phyloP scores from a whole-genome alignment of 2,329 filamentous ascomycete species.

The Thermomyces lanuginosus region DNA sequence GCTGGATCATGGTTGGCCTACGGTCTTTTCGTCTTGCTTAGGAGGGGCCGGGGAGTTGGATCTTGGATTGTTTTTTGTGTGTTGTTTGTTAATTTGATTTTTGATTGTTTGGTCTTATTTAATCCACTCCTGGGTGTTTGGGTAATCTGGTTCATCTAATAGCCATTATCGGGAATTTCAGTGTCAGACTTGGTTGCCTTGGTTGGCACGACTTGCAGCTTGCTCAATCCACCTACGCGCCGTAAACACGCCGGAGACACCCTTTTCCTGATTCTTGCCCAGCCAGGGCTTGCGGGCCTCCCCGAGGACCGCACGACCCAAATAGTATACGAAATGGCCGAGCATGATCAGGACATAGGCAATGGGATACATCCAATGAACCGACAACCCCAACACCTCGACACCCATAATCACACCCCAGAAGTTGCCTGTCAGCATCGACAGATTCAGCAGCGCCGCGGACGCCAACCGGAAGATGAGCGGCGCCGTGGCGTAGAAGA shows the following conservation, averaged over 20 bases:
- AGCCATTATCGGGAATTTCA: no score
- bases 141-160: no score
- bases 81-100: no score
- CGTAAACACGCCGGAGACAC: slow-evolving; percentile 66
- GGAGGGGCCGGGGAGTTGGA: no score
- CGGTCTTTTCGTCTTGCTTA: no score
- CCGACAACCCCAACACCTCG: slow-evolving; percentile 59
- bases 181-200: no score
- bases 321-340: slow-evolving; percentile 74
- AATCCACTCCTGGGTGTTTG: no score
- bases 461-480: slow-evolving; percentile 76
- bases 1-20: no score
- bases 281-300: slow-evolving; percentile 94
- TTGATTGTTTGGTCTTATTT: no score
- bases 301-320: slow-evolving; percentile 64
- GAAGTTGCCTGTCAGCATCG: slow-evolving; percentile 83
- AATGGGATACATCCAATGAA: slow-evolving; percentile 89
- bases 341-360: slow-evolving; percentile 86
- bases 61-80: no score
- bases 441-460: slow-evolving; percentile 94
- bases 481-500: slow-evolving; percentile 82
- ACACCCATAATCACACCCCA: slow-evolving; percentile 92
- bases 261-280: slow-evolving; percentile 66
- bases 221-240: slow-evolving; percentile 55
- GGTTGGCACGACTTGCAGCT: background rate